These are phyloP conservation scores for Cladophialophora immunda DNA, from an alignment of 2,329 filamentous ascomycete genomes.

Conservation along the genomic window DNA sequence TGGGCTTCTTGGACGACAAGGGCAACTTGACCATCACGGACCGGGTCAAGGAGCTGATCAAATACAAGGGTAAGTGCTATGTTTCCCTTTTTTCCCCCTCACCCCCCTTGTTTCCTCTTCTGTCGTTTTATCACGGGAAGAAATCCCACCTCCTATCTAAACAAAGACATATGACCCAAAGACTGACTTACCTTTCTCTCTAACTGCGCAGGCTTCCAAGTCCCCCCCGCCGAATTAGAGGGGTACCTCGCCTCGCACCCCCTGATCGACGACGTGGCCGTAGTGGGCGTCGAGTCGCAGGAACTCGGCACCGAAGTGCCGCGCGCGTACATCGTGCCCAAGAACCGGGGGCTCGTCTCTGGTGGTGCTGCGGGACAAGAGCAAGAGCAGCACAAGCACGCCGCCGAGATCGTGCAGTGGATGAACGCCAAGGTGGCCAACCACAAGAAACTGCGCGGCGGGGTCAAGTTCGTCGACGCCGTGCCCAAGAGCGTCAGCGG, in stretches of 20 bases:
- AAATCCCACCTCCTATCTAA: background rate
- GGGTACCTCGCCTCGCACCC: conserved; percentile 54
- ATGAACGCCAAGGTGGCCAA: conserved; percentile 44
- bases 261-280: conserved; percentile 55
- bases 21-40: conserved; percentile 94
- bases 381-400: conserved; percentile 22
- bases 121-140: background rate
- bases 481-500: conserved; percentile 52
- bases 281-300: conserved; percentile 53
- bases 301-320: conserved; percentile 52
- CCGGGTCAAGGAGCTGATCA: conserved; percentile 70
- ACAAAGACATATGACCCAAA: background rate
- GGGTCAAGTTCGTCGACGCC: conserved; percentile 48
- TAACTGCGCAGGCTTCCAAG: conserved; percentile 51
- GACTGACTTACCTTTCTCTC: background rate
- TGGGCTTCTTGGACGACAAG: conserved; percentile 74
- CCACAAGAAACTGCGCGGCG: conserved; percentile 49
- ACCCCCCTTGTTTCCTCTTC: background rate
- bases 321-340: conserved; percentile 52
- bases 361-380: background rate
- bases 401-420: conserved; percentile 45
- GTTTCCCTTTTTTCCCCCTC: background rate
- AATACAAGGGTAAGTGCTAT: conserved; percentile 51
- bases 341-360: conserved; percentile 56
- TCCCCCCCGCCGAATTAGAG: conserved; percentile 61